Conservation (phyloP, 352 stramenopile genomes). For the Phytophthora foliorum region DNA sequence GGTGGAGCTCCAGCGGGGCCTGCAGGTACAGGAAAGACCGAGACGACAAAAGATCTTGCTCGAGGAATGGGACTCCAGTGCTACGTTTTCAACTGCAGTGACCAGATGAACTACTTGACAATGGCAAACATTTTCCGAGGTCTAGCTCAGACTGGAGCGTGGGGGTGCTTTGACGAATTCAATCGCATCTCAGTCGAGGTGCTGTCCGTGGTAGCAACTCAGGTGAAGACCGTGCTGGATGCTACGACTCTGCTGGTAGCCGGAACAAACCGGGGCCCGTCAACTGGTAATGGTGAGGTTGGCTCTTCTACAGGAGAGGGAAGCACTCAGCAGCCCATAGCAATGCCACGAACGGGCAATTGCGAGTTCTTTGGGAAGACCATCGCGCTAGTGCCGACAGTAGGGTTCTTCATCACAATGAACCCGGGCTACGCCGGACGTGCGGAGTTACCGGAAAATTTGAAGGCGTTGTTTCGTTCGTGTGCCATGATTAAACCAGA, state of each 20-base stretch:
- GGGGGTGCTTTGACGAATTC: slow-evolving; percentile 98
- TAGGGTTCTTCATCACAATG: slow-evolving; percentile 96
- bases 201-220: slow-evolving; percentile 95
- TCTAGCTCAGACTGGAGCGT: slow-evolving; percentile 94
- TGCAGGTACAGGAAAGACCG: slow-evolving; percentile 88
- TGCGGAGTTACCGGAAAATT: slow-evolving; percentile 93
- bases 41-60: slow-evolving; percentile 88
- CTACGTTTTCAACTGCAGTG: slow-evolving; percentile 92
- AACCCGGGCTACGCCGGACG: slow-evolving; percentile 94
- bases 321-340: slow-evolving; percentile 37
- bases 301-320: slow-evolving; percentile 26
- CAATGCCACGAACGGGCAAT: slow-evolving; percentile 57
- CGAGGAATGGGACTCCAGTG: slow-evolving; percentile 80
- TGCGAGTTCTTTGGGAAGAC: slow-evolving; percentile 93
- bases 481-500: slow-evolving; percentile 95
- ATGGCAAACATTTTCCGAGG: slow-evolving; percentile 97
- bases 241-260: slow-evolving; percentile 49
- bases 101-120: slow-evolving; percentile 96
- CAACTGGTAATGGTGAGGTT: slow-evolving; percentile 11
- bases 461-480: slow-evolving; percentile 93
- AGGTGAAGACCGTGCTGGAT: slow-evolving; percentile 98
- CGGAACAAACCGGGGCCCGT: slow-evolving; percentile 26
- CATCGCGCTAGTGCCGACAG: slow-evolving; percentile 85
- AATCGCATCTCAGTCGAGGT: slow-evolving; percentile 98
- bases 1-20: slow-evolving; percentile 82